phyloP scores from a whole-genome alignment of 768 basidiomycete genomes.

The Dendrothele bispora region DNA sequence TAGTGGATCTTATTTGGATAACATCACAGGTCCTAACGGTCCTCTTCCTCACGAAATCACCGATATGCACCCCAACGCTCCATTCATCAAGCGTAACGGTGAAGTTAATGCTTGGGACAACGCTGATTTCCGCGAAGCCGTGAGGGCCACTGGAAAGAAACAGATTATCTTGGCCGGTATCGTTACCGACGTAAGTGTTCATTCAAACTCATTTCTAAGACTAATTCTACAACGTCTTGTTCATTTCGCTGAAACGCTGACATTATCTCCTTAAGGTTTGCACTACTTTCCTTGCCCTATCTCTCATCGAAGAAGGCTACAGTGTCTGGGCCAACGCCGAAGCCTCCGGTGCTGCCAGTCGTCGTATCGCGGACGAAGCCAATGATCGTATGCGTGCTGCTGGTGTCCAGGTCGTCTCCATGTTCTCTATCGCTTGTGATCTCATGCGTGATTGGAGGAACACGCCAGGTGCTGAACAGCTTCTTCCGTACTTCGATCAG shows the following conservation, averaged over 20 bases:
- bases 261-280: conserved; percentile 34
- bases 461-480: conserved; percentile 40
- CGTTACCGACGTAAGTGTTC: conserved; percentile 41
- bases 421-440: conserved; percentile 43
- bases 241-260: neutral
- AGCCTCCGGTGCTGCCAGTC: conserved; percentile 42
- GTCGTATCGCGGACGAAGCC: conserved; percentile 40
- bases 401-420: conserved; percentile 44
- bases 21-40: conserved; percentile 43
- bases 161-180: conserved; percentile 53
- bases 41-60: conserved; percentile 45
- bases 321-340: conserved; percentile 48
- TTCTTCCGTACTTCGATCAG: conserved; percentile 47
- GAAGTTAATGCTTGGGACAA: conserved; percentile 57
- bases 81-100: conserved; percentile 45
- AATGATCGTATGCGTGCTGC: conserved; percentile 49
- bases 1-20: neutral
- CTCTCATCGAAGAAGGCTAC: conserved; percentile 44
- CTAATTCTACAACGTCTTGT: neutral
- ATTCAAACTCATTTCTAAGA: neutral
- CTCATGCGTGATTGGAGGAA: conserved; percentile 54
- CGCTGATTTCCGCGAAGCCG: conserved; percentile 43
- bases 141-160: conserved; percentile 47
- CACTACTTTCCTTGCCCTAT: conserved; percentile 48
- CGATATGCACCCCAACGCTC: conserved; percentile 43